Base-by-base conservation (phyloP, 2,329 filamentous ascomycete genomes). In the Xylogone sp. region DNA sequence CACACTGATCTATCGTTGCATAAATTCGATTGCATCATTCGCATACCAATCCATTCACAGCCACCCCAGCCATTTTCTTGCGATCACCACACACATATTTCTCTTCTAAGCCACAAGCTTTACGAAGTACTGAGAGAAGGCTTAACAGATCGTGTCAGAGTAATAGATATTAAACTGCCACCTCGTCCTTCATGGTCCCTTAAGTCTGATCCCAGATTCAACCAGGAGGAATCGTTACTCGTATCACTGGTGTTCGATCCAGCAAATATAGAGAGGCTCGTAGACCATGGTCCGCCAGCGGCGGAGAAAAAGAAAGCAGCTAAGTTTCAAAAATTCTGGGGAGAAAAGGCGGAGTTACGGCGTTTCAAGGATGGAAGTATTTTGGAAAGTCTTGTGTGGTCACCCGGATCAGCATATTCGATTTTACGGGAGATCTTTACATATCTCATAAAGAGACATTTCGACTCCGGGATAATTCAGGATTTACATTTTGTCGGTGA, bases 311-410 rank as follows among this genome's bases (percentile, higher is more conserved):
- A 87, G 57, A 89, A 90, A 56, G 87, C 91, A 21, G 83, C 84
- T 9, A 79, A 78, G 27, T 99, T 97, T 68, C 88, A 90, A 31
- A 82, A 86, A 29, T 97, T 99, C 66, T 99, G 95, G 94, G 94
- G 93, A 6, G 87, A 93, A 9, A 96, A 94, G 67, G 83, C 94
- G 1, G 94, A 99, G 68, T 77, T 99, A 44, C 83, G 94, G 57
- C 88, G 94, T 19, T 99, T 99, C 75, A 95, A 92, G 62, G 91
- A 97, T 63, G 94, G 94, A 20, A 93, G 87, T 61, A 97, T 99
- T 58, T 78, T 91, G 8, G 95, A 99, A 69, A 96, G 89, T 63
- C 75, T 97, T 24, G 86, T 96, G 19, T 99, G 94, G 94, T 80
- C 84, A 57, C 77, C 81, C 50, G 74, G 79, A 1, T 74, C 83